Base-by-base conservation (phyloP, 2,329 filamentous ascomycete genomes). In the Diplodia sapinea region DNA sequence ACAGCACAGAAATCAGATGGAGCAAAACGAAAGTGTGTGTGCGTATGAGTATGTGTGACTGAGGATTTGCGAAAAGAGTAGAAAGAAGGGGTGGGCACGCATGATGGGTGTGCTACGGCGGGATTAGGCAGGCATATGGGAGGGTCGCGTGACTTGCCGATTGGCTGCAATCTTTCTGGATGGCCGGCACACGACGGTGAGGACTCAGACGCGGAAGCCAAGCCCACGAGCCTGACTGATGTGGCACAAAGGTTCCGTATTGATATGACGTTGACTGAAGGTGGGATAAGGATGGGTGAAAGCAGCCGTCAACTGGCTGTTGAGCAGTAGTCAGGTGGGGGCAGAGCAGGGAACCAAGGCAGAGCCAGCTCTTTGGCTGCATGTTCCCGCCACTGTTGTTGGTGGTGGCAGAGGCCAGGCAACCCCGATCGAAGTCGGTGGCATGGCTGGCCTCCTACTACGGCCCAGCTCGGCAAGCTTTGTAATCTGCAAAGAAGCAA, bases 351-450 rank as follows among this genome's bases (percentile, higher is more conserved):
- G 49, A 29, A 50, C 5, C 40, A 62, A 47, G 57, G 38, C 57
- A 50, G 11, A 20, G 7, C 11, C 23, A 20, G 40, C 57, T 20
- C 29, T 5, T 33, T 29, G 56, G 13, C 17, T 40, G 40, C 40
- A 33, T 62, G 23, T 29, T 50, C 17, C 43, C 57, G 43, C n/a
- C 47, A 43, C 15, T 23, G 43, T 17, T 62, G 57, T 50, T 62
- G 57, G 57, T 62, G 57, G 57, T 50, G 57, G 43, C 57, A 62
- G 57, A 59, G 23, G 23, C 6, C 13, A 47, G 56, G 23, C 36
- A 59, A 29, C 38, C 33, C 11, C 11, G 56, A 26, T 29, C 31
- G 12, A 26, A 20, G 7, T 20, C 17, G 29, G 17, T 23, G 33
- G 15, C 13, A 47, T n/a, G 9, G 26, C 29, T n/a, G n/a, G 31